Conservation (phyloP, 345 rosid genomes). For the Trapa incisa region DNA sequence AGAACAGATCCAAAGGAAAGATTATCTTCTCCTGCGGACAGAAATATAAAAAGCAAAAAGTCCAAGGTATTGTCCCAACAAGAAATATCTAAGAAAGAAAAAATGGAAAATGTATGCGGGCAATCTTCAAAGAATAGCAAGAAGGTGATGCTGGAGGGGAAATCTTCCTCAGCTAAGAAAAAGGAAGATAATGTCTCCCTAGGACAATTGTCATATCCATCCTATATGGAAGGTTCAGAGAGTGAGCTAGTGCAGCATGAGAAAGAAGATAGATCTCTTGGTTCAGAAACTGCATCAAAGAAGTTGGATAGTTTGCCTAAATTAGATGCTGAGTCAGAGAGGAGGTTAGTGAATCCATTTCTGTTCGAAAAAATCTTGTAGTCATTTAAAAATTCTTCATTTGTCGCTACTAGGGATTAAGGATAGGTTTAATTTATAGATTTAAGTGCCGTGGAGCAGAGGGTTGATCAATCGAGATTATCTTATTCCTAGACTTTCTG, state of each 20-base stretch:
- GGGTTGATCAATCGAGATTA: background rate
- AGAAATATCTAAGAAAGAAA: constrained; percentile 24
- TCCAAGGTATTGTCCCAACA: constrained; percentile 23
- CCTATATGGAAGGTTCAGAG: constrained; percentile 9
- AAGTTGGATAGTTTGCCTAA: constrained; percentile 23
- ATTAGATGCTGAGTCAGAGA: constrained; percentile 55
- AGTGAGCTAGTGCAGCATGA: constrained; percentile 20
- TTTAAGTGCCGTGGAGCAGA: background rate
- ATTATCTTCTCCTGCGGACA: constrained; percentile 17
- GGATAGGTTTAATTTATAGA: background rate
- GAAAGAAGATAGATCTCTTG: constrained; percentile 18
- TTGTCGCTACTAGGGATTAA: background rate
- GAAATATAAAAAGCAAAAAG: constrained; percentile 25
- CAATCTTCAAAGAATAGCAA: constrained; percentile 20
- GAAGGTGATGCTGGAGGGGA: constrained; percentile 21
- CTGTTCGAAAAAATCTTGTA: background rate
- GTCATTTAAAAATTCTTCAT: background rate
- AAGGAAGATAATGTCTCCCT: constrained; percentile 18
- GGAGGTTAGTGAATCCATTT: constrained; percentile 31
- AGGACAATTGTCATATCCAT: constrained; percentile 25
- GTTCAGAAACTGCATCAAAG: constrained; percentile 13
- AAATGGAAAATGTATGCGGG: constrained; percentile 20
- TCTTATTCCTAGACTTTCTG: background rate
- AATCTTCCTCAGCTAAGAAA: constrained; percentile 19
- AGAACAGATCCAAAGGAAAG: constrained; percentile 10